These are phyloP conservation scores for Vitis cinerea DNA, from an alignment of 164 flowering plant species.

Conservation along the genomic window DNA sequence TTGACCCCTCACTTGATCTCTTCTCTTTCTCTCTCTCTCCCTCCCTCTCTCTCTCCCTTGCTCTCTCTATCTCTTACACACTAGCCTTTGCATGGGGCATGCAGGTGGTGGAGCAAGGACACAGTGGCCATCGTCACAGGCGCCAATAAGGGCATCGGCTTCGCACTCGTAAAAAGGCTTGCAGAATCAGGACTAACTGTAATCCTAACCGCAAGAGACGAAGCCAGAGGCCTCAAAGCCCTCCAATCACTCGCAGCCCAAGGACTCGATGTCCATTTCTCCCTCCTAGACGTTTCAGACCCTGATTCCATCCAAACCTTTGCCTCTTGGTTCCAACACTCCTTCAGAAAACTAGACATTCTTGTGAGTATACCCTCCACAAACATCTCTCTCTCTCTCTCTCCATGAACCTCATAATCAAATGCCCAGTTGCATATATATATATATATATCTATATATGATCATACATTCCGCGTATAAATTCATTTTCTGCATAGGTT, in stretches of 20 bases:
- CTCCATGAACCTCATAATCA: too few relatives aligned
- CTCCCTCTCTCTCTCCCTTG: not conserved
- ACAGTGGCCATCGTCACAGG: slow-evolving; percentile 81
- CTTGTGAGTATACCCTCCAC: slow-evolving; percentile 46
- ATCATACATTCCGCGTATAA: too few relatives aligned
- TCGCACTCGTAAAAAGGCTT: slow-evolving; percentile 53
- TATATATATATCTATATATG: too few relatives aligned
- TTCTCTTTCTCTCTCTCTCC: too few relatives aligned
- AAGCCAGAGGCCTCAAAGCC: slow-evolving; percentile 45
- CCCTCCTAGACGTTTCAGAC: slow-evolving; percentile 55
- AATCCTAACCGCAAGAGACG: slow-evolving; percentile 67
- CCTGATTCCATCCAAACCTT: slow-evolving; percentile 50
- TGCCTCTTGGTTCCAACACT: slow-evolving; percentile 40
- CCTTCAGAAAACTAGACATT: slow-evolving; percentile 52
- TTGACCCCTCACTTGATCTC: too few relatives aligned
- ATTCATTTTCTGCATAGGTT: too few relatives aligned
- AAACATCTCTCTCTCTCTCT: not conserved
- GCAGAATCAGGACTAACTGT: slow-evolving; percentile 72
- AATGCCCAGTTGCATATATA: too few relatives aligned
- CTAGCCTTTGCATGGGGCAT: not conserved
- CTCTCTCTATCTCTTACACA: not conserved
- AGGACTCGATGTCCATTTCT: slow-evolving; percentile 47
- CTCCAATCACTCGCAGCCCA: slow-evolving; percentile 32
- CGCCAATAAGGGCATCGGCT: slow-evolving; percentile 86
- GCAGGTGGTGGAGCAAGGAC: slow-evolving; percentile 79